These are phyloP conservation scores for Hygrophoropsis aurantiaca DNA, from an alignment of 768 basidiomycete genomes.

Conservation along the genomic window DNA sequence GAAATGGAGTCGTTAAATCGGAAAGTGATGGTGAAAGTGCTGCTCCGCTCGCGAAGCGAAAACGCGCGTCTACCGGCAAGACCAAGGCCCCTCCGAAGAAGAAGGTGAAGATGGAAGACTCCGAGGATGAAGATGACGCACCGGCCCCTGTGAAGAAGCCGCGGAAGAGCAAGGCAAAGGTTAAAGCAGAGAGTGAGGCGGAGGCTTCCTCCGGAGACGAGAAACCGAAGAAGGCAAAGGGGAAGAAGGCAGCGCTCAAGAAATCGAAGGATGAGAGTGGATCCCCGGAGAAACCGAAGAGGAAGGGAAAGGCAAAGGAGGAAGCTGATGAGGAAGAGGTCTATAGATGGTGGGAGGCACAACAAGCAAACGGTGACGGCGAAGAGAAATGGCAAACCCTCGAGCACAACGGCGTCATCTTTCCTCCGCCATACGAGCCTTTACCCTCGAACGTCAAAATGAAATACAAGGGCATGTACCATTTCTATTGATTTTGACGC, in stretches of 20 bases:
- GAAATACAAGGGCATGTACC: constrained; percentile 83
- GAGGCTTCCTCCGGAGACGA: constrained; percentile 45
- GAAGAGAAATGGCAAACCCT: constrained; percentile 92
- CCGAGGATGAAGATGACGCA: constrained; percentile 33
- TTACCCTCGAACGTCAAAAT: constrained; percentile 84
- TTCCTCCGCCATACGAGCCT: constrained; percentile 92
- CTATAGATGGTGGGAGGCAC: constrained; percentile 86
- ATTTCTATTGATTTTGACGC: constrained; percentile 5
- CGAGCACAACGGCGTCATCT: constrained; percentile 91
- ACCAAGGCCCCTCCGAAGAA: constrained; percentile 61
- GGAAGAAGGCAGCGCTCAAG: constrained; percentile 49
- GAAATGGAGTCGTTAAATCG: constrained; percentile 34
- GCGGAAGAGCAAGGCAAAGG: constrained; percentile 43
- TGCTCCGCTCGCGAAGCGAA: constrained; percentile 43
- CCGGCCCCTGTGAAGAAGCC: constrained; percentile 20
- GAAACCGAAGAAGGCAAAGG: constrained; percentile 45
- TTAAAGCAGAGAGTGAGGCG: constrained; percentile 51
- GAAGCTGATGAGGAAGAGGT: constrained; percentile 69
- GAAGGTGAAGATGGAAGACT: constrained; percentile 59
- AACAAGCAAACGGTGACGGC: constrained; percentile 70
- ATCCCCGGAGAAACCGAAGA: constrained; percentile 53
- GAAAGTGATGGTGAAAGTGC: constrained; percentile 44
- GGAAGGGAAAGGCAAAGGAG: constrained; percentile 56
- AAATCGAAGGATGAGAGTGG: constrained; percentile 55
- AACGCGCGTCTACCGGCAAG: constrained; percentile 44